These are phyloP conservation scores for Russula compacta DNA, from an alignment of 768 basidiomycete genomes.

Conservation along the genomic window DNA sequence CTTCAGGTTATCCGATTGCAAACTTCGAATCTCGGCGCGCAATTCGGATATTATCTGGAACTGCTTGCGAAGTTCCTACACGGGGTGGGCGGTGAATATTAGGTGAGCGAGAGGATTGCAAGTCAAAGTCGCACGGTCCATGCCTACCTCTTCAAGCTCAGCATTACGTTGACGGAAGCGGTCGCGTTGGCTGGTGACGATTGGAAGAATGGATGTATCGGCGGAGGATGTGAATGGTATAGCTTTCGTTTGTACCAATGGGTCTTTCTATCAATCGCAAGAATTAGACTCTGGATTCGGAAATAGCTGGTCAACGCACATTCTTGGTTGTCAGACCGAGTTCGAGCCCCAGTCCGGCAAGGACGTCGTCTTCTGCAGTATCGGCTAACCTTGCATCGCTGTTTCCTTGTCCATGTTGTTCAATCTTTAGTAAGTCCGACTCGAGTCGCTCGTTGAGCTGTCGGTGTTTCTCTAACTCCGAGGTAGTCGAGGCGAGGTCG, in stretches of 20 bases:
- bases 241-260: constrained; percentile 43
- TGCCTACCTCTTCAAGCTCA: constrained; percentile 82
- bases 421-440: constrained; percentile 78
- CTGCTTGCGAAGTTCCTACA: constrained; percentile 87
- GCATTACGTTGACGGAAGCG: constrained; percentile 96
- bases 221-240: constrained; percentile 66
- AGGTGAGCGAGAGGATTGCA: not conserved
- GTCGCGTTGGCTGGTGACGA: constrained; percentile 95
- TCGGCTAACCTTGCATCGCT: constrained; percentile 24
- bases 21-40: constrained; percentile 81
- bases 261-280: constrained; percentile 15
- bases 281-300: not conserved
- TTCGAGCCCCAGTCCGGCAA: constrained; percentile 56
- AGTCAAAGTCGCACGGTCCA: not conserved
- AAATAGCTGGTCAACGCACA: constrained; percentile 3
- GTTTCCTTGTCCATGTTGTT: constrained; percentile 42
- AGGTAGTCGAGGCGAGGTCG: constrained; percentile 46
- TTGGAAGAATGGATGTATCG: constrained; percentile 94
- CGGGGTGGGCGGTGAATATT: not conserved
- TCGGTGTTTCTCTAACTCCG: constrained; percentile 71
- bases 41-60: constrained; percentile 91
- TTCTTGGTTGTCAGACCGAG: constrained; percentile 44
- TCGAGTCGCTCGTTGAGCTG: constrained; percentile 84
- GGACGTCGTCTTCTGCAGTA: constrained; percentile 39
- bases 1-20: constrained; percentile 95